These are phyloP conservation scores for Solanum rostratum DNA, from an alignment of 257 asterid species.

Conservation along the genomic window DNA sequence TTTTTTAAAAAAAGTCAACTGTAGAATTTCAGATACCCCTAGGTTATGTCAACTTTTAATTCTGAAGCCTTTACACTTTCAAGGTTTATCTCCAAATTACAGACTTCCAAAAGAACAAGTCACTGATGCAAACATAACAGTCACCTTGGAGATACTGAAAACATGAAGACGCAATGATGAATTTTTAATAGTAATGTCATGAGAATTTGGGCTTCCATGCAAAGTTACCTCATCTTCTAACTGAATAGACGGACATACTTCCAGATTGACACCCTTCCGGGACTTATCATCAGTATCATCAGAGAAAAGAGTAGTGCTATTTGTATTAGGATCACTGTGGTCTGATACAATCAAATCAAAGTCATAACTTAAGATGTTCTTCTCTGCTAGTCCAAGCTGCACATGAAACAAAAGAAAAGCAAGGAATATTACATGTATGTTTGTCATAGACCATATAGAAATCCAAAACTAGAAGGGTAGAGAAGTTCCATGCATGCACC, in stretches of 20 bases:
- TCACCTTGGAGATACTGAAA: background rate
- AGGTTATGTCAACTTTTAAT: background rate
- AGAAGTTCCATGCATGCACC: background rate
- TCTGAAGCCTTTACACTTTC: background rate
- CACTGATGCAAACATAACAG: background rate
- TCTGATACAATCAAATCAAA: constrained; percentile 73
- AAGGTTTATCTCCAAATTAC: background rate
- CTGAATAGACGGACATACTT: constrained; percentile 35
- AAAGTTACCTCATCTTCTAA: constrained; percentile 63
- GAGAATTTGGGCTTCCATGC: background rate
- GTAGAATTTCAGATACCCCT: background rate
- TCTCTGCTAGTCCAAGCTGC: constrained; percentile 99
- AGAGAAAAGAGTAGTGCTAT: constrained; percentile 87
- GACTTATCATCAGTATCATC: constrained; percentile 89
- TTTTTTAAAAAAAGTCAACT: background rate
- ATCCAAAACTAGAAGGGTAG: background rate
- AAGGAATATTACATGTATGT: background rate
- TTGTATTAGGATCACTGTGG: constrained; percentile 93
- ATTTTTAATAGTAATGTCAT: background rate
- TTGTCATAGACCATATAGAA: background rate
- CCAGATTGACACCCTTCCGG: constrained; percentile 51
- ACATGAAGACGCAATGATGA: background rate
- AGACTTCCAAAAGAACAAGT: background rate
- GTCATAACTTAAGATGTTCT: constrained; percentile 77
- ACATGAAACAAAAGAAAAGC: constrained; percentile 4